These are phyloP conservation scores for Claviceps spartinae DNA, from an alignment of 2,329 filamentous ascomycete genomes.

Conservation along the genomic window DNA sequence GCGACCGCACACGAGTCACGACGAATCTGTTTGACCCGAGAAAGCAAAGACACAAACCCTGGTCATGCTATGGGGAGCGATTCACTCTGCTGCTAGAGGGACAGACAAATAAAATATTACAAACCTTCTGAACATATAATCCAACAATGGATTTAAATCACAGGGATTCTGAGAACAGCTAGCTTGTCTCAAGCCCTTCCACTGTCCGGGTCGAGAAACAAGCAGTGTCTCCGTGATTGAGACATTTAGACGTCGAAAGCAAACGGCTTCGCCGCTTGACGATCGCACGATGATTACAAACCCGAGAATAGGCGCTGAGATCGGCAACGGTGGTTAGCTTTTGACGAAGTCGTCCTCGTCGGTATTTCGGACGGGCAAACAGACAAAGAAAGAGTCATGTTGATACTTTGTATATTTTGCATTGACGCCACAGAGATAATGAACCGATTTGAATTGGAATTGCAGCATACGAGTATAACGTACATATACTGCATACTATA, in stretches of 20 bases:
- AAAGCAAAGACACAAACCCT: neutral
- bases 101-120: neutral
- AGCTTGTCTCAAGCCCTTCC: too few species aligned
- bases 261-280: neutral
- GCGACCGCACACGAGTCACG: too few species aligned
- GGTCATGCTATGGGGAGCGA: neutral
- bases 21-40: too few species aligned
- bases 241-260: too few species aligned
- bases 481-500: neutral
- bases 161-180: too few species aligned
- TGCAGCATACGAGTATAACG: neutral
- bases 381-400: neutral
- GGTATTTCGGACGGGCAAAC: neutral
- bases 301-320: neutral
- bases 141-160: slow-evolving; percentile 23
- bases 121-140: slow-evolving; percentile 16
- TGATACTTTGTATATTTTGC: neutral
- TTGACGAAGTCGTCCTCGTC: neutral
- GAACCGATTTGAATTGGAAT: neutral
- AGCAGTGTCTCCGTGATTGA: too few species aligned
- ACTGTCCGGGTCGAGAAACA: too few species aligned
- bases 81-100: neutral
- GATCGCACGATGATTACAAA: neutral
- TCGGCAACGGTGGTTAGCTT: neutral
- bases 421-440: neutral